Evolutionary conservation across 2,329 filamentous ascomycete genomes (phyloP).

Genomic region (Claviceps lovelessii): DNA sequence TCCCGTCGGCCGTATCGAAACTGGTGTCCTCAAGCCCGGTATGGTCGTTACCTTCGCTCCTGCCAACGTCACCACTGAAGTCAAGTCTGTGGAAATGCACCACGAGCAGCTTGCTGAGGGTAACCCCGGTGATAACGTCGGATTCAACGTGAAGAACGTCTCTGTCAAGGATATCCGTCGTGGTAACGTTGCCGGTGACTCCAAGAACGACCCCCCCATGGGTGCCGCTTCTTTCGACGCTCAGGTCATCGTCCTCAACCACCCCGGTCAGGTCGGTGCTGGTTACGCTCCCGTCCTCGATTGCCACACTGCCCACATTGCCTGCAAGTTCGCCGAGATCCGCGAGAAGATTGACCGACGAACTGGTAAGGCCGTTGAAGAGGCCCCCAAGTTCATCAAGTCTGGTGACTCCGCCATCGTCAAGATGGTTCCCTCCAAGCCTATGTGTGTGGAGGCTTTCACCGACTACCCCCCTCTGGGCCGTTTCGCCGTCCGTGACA

Average conservation of each 20-base stretch:
- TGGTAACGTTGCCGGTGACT: constrained; percentile 99
- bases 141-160: constrained; percentile 99
- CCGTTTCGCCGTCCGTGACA: constrained; percentile 99
- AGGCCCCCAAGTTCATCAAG: constrained; percentile 98
- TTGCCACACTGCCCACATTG: constrained; percentile 99
- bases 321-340: constrained; percentile 99
- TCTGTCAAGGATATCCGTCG: constrained; percentile 99
- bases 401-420: constrained; percentile 99
- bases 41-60: constrained; percentile 98
- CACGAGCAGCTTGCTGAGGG: constrained; percentile 96
- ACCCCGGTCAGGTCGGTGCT: constrained; percentile 98
- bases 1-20: constrained; percentile 99
- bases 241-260: constrained; percentile 99
- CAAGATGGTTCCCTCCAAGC: constrained; percentile 99
- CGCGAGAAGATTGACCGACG: constrained; percentile 99
- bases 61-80: constrained; percentile 98
- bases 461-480: constrained; percentile 98
- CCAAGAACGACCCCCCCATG: constrained; percentile 95
- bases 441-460: constrained; percentile 99
- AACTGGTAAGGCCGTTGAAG: constrained; percentile 95
- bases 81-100: constrained; percentile 99
- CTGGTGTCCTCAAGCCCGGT: constrained; percentile 80
- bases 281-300: constrained; percentile 98
- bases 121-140: constrained; percentile 98
- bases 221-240: constrained; percentile 92